Percentiles rank a stretch among this genome's conserved stretches.
Evolutionary conservation across 352 stramenopile species (phyloP).

Genomic region (Phytophthora colocasiae): DNA sequence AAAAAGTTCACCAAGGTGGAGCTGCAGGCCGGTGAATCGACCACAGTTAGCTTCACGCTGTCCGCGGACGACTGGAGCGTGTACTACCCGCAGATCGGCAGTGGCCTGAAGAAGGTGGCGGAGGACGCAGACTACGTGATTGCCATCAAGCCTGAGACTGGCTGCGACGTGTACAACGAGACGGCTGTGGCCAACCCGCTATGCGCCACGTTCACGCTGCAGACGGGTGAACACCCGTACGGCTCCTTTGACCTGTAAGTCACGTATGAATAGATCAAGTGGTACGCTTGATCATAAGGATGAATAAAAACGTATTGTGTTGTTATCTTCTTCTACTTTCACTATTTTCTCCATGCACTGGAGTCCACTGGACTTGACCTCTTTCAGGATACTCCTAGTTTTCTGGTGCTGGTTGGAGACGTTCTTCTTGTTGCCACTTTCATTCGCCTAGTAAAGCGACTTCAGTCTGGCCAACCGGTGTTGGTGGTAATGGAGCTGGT

Average conservation of each 20-base stretch:
- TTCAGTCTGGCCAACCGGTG: no score
- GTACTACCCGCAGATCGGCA: constrained; percentile 62
- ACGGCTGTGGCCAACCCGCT: constrained; percentile 36
- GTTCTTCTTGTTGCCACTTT: no score
- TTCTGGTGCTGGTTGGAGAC: no score
- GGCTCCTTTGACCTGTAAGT: constrained; percentile 36
- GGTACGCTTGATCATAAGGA: neutral
- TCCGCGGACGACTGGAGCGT: constrained; percentile 63
- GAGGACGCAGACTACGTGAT: constrained; percentile 74
- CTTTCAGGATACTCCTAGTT: no score
- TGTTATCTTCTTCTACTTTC: no score
- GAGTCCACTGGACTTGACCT: no score
- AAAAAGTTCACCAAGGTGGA: constrained; percentile 82
- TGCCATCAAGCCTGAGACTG: constrained; percentile 67
- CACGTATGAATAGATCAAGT: neutral
- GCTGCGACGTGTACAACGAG: constrained; percentile 74
- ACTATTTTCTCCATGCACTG: no score
- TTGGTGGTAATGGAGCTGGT: no score
- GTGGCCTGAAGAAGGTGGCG: constrained; percentile 57
- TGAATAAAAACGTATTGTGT: neutral
- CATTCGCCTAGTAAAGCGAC: no score
- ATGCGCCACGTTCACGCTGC: constrained; percentile 35
- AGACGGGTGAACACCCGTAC: constrained; percentile 37
- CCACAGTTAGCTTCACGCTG: constrained; percentile 48
- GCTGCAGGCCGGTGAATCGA: constrained; percentile 46